Evolutionary conservation across 2,329 filamentous ascomycete species (phyloP), one percentile per base, ranked within the genome.

Genomic region (Penicillium sp.): DNA sequence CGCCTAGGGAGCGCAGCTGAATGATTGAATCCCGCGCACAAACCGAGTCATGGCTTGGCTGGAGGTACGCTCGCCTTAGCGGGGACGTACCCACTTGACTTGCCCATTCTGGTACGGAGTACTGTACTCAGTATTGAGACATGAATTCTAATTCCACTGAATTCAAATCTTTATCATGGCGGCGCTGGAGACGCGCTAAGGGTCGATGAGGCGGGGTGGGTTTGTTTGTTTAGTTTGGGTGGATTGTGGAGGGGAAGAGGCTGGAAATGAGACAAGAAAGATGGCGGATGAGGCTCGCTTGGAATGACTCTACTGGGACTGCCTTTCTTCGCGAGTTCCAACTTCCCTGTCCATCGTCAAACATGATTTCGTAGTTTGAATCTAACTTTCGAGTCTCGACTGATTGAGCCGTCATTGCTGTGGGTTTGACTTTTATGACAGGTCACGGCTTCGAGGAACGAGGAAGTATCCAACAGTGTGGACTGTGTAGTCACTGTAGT

Each of bases 11-110:
- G 49, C 59, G 54, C 58, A 65, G 63, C 63, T 20, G 20, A 20
- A 20, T 20, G 20, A 20, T 20, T 65, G 63, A 65, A 65, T 55
- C 31, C 48, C 41, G 43, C 39, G 31, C 34, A 48, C 37, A 45
- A 38, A 45, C 37, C 12, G 38, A 14, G 42, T 54, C 42, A 56
- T 65, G 63, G 63, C 63, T 51, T 61, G 63, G 57, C 41, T 64
- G 63, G 58, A 59, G 47, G 47, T 22, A 4, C 48, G 34, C 28
- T 34, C 11, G 28, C n/a, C 45, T 5, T 49, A 34, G 15, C 45
- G 28, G 28, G 28, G 20, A 20, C 15, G n/a, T 17, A 31, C 11
- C 28, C 45, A 48, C 28, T 34, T 11, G 45, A 34, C 25, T 48
- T 48, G 5, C 15, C 45, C 45, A 5, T 35, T 35, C 2, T 0